These are phyloP conservation scores for Plantago ovata DNA, from an alignment of 257 asterid genomes.

Conservation along the genomic window DNA sequence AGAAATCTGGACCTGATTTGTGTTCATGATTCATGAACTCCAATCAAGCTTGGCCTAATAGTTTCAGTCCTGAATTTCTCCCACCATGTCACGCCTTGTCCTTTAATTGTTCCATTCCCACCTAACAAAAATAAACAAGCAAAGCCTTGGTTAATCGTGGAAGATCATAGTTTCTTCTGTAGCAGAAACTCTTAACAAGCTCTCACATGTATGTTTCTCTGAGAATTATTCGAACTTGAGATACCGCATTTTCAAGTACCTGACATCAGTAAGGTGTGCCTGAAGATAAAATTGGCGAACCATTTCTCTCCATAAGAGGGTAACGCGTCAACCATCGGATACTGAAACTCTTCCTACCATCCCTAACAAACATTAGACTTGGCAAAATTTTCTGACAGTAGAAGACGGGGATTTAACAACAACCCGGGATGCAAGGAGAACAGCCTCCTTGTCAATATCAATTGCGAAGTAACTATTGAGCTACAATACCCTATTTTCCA, in stretches of 20 bases:
- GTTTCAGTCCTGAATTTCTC: slow-evolving; percentile 39
- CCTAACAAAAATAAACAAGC: slow-evolving; percentile 36
- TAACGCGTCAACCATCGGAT: slow-evolving; percentile 54
- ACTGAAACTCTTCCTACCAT: slow-evolving; percentile 40
- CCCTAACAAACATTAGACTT: not conserved
- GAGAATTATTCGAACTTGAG: too few relatives aligned
- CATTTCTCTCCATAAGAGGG: slow-evolving; percentile 65
- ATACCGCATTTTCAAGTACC: slow-evolving; percentile 26
- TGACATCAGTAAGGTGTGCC: slow-evolving; percentile 72
- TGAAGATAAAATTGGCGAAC: slow-evolving; percentile 50
- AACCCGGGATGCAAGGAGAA: slow-evolving; percentile 61
- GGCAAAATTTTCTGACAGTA: not conserved
- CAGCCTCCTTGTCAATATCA: slow-evolving; percentile 52
- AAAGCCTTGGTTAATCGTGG: not conserved
- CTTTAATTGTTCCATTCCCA: slow-evolving; percentile 70
- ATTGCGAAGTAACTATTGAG: slow-evolving; percentile 53
- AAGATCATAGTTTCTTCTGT: too few relatives aligned
- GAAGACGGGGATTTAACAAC: not conserved
- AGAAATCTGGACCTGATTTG: slow-evolving; percentile 54
- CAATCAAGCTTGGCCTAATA: slow-evolving; percentile 70
- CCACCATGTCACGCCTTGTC: slow-evolving; percentile 77
- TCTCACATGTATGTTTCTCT: too few relatives aligned
- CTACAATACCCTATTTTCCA: slow-evolving; percentile 52
- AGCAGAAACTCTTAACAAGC: too few relatives aligned
- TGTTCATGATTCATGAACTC: slow-evolving; percentile 45